phyloP scores from a whole-genome alignment of 768 basidiomycete genomes.

The Macrolepiota fuliginosa region DNA sequence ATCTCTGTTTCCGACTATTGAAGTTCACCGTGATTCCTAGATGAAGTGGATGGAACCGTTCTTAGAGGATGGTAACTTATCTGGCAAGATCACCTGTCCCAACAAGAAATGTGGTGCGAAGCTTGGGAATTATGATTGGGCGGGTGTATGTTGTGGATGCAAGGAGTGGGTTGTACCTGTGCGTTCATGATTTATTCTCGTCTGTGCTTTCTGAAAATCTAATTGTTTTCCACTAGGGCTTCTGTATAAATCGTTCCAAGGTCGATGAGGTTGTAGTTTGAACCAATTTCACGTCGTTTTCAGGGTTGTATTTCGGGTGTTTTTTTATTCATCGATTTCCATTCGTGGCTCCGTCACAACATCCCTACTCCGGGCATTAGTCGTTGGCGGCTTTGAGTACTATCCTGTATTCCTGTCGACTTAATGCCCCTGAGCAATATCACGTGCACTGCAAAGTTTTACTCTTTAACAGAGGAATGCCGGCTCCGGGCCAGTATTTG shows the following conservation, averaged over 20 bases:
- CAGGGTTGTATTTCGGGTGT: not conserved
- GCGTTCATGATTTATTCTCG: constrained; percentile 25
- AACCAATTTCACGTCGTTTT: not conserved
- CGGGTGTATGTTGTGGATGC: constrained; percentile 88
- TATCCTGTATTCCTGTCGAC: not conserved
- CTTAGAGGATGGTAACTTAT: constrained; percentile 69
- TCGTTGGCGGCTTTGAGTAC: not conserved
- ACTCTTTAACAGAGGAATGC: no score
- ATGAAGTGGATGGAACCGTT: constrained; percentile 96
- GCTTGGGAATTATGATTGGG: constrained; percentile 97
- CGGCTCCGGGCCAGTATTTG: no score
- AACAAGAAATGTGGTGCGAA: constrained; percentile 89
- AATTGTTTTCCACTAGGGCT: constrained; percentile 37
- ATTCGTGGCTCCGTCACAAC: no score
- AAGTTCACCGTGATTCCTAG: constrained; percentile 31
- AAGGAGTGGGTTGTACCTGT: constrained; percentile 93
- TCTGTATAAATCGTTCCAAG: constrained; percentile 67
- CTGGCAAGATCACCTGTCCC: constrained; percentile 91
- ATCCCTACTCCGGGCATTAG: not conserved
- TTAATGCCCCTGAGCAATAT: no score
- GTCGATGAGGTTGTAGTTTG: constrained; percentile 53
- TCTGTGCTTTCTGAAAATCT: not conserved
- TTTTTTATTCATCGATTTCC: not conserved
- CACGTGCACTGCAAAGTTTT: no score
- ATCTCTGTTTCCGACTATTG: not conserved